A percentile compares a stretch with the other conserved stretches of the same genome.
phyloP scores from a whole-genome alignment of 2,329 filamentous ascomycete species.

The Aureobasidium sp. region DNA sequence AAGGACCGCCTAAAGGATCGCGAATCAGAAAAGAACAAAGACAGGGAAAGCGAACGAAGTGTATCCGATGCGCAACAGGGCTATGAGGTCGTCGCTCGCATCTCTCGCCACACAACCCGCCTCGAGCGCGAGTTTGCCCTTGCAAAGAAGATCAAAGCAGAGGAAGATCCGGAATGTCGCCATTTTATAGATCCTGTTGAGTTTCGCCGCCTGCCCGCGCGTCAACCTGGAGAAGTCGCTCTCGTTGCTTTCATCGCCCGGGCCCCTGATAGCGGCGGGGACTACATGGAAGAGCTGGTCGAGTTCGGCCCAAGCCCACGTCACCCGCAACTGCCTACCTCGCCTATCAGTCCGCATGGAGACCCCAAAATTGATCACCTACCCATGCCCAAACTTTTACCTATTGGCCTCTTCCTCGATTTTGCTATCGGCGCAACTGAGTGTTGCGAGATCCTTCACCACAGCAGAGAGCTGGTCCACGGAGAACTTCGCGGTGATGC shows the following conservation, averaged over 20 bases:
- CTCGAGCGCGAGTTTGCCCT: constrained; percentile 86
- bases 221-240: constrained; percentile 61
- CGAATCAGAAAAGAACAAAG: background rate
- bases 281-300: constrained; percentile 63
- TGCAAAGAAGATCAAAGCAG: constrained; percentile 46
- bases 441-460: constrained; percentile 84
- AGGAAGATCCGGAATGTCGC: constrained; percentile 48
- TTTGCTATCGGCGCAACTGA: constrained; percentile 85
- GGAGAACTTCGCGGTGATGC: constrained; percentile 87
- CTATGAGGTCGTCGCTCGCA: constrained; percentile 63
- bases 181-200: constrained; percentile 80
- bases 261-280: constrained; percentile 57
- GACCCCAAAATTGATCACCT: background rate
- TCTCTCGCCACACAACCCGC: constrained; percentile 74
- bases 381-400: constrained; percentile 23
- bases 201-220: constrained; percentile 62
- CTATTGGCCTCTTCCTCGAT: constrained; percentile 71
- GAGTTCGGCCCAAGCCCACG: constrained; percentile 63
- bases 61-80: background rate
- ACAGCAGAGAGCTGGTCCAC: constrained; percentile 77
- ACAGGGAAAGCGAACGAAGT: constrained; percentile 3
- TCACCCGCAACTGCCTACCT: constrained; percentile 21
- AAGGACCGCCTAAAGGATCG: background rate
- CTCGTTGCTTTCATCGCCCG: constrained; percentile 78
- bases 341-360: constrained; percentile 4